Conservation (phyloP, 1,284 basidiomycete species). For the Rhodotorula sp. region DNA sequence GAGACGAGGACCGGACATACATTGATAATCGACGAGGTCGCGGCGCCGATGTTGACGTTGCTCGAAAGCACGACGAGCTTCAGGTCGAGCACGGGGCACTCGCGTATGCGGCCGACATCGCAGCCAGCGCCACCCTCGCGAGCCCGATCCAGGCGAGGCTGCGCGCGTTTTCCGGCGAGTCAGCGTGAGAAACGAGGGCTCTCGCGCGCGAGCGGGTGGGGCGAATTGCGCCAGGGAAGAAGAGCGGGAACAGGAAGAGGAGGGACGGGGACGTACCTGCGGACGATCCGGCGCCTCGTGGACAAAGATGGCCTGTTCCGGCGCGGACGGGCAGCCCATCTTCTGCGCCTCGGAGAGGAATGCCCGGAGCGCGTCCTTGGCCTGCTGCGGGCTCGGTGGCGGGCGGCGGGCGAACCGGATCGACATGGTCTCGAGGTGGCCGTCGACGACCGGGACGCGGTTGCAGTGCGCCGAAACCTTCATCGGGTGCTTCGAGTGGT, state of each 20-base stretch:
- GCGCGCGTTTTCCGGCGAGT: neutral
- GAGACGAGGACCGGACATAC: slow-evolving; percentile 49
- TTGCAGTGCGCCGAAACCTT: slow-evolving; percentile 89
- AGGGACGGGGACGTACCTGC: slow-evolving; percentile 50
- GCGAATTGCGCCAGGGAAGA: too few species aligned
- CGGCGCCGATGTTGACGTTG: slow-evolving; percentile 95
- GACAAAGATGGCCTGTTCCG: slow-evolving; percentile 81
- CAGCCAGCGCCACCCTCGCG: slow-evolving; percentile 86
- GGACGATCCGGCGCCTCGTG: slow-evolving; percentile 92
- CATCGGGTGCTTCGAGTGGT: slow-evolving; percentile 76
- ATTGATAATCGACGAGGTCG: slow-evolving; percentile 96
- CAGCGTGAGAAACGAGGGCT: neutral
- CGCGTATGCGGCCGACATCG: slow-evolving; percentile 84
- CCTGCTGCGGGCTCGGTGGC: slow-evolving; percentile 82
- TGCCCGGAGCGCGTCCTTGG: slow-evolving; percentile 73
- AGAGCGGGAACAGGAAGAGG: neutral
- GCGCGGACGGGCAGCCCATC: slow-evolving; percentile 83
- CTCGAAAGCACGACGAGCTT: slow-evolving; percentile 94
- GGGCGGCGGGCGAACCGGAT: slow-evolving; percentile 79
- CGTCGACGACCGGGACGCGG: slow-evolving; percentile 89
- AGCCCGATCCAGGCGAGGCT: slow-evolving; percentile 20
- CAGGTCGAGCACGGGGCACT: slow-evolving; percentile 89
- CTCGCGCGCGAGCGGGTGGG: too few species aligned
- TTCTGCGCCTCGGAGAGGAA: slow-evolving; percentile 78
- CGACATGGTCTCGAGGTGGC: slow-evolving; percentile 84